These are phyloP conservation scores for Silybum marianum DNA, from an alignment of 129 eudicot species.

Conservation along the genomic window DNA sequence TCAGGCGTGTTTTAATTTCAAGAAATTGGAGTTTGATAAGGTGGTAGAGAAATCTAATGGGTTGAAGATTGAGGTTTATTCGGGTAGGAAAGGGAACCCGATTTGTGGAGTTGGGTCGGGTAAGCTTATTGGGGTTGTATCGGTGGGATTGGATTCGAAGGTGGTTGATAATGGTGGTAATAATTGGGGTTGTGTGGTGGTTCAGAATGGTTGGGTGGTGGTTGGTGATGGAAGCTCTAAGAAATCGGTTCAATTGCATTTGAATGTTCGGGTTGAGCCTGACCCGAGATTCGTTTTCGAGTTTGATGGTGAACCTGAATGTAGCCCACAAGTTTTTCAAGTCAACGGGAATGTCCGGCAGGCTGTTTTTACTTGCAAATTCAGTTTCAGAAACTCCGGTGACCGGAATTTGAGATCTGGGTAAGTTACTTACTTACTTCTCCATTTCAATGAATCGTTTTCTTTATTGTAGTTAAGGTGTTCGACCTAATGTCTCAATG, in stretches of 20 bases:
- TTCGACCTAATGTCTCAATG: background rate
- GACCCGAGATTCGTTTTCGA: conserved; percentile 87
- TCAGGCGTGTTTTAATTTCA: conserved; percentile 52
- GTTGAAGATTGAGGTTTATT: conserved; percentile 51
- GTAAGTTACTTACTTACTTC: conserved; percentile 36
- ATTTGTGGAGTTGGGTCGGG: conserved; percentile 53
- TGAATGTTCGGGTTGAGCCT: conserved; percentile 66
- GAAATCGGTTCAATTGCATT: conserved; percentile 34
- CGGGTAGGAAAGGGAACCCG: conserved; percentile 17
- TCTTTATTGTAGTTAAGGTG: conserved; percentile 12
- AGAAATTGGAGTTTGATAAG: conserved; percentile 55
- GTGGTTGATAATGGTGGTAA: conserved; percentile 37
- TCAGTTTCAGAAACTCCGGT: conserved; percentile 54
- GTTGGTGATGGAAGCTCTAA: conserved; percentile 30
- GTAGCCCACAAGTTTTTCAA: conserved; percentile 92
- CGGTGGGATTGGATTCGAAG: conserved; percentile 48
- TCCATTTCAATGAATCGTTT: background rate
- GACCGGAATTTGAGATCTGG: conserved; percentile 65
- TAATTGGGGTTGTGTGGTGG: conserved; percentile 34
- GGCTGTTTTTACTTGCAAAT: conserved; percentile 90
- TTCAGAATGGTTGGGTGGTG: conserved; percentile 69
- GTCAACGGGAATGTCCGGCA: conserved; percentile 79
- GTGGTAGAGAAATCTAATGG: conserved; percentile 27
- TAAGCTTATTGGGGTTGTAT: conserved; percentile 54
- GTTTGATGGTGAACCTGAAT: conserved; percentile 89